phyloP scores from a whole-genome alignment of 1,284 basidiomycete genomes.

The Moesziomyces sp. region DNA sequence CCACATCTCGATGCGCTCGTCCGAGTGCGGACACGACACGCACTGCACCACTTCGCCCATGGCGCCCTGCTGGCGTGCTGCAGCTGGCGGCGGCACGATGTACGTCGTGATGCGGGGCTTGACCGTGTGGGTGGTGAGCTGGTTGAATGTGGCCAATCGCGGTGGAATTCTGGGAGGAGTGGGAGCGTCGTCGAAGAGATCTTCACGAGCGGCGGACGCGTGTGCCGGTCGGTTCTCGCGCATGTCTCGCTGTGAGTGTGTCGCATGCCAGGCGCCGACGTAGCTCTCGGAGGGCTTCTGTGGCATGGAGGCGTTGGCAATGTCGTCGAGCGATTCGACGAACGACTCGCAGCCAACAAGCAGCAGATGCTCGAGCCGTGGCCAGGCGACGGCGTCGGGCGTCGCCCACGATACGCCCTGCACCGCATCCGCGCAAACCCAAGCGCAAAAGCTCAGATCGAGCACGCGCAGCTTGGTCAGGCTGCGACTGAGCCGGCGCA shows the following conservation, averaged over 20 bases:
- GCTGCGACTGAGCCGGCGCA: conserved; percentile 32
- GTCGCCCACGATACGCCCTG: conserved; percentile 26
- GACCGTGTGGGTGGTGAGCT: conserved; percentile 13
- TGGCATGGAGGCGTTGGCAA: background rate
- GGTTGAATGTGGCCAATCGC: conserved; percentile 7
- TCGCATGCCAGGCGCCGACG: conserved; percentile 24
- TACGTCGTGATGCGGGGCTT: conserved; percentile 25
- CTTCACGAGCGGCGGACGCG: too few relatives aligned
- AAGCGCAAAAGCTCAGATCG: conserved; percentile 43
- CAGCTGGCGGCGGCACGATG: background rate
- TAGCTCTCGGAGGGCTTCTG: conserved; percentile 6
- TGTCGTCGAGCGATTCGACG: conserved; percentile 3
- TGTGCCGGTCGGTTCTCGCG: background rate
- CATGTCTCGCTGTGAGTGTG: conserved; percentile 10
- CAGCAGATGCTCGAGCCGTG: conserved; percentile 18
- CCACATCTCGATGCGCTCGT: conserved; percentile 23
- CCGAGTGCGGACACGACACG: conserved; percentile 24
- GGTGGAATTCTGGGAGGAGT: background rate
- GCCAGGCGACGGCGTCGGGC: conserved; percentile 7
- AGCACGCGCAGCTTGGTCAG: conserved; percentile 22
- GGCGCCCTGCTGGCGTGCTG: background rate
- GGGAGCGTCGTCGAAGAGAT: too few relatives aligned
- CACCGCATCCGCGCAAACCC: conserved; percentile 31
- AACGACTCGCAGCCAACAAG: conserved; percentile 20
- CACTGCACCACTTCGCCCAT: conserved; percentile 7